Base-by-base conservation (phyloP, 805 yeast genomes). In the Maudiozyma saulgeensis region DNA sequence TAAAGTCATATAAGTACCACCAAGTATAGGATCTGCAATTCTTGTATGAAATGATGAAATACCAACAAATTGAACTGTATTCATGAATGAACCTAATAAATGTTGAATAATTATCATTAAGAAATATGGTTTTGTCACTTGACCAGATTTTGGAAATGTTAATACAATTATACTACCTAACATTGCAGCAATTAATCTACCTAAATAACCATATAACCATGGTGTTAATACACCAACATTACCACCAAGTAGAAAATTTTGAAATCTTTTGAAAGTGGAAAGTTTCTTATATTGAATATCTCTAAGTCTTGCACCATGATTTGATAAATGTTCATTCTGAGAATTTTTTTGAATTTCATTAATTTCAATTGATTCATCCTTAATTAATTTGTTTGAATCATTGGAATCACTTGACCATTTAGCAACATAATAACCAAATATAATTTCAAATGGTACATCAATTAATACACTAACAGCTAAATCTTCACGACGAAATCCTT, bases 1-100 rank as follows among this genome's bases (percentile, higher is more conserved):
- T 0, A 96, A 82, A 0, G 99, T 93, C 98, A 93, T 91, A 66
- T 93, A 93, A 0, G 99, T 93, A 1, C 99, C 99, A 16, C 99
- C 99, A 58, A 93, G 87, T 18, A 81, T 68, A 0, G 99, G 98
- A 63, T 93, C 99, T 1, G 99, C 96, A 48, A 93, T 86, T 57
- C 83, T 81, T 2, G 97, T 91, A 68, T 91, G 97, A 74, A 93
- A 93, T 0, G 98, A 95, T 61, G 89, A 84, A 41, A 93, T 80
- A 1, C 95, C 85, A 18, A 93, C 98, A 69, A 93, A 91, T 67
- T 91, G 98, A 49, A 93, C 82, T 0, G 99, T 93, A 6, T 89
- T 77, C 95, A 91, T 87, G 67, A 93, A 90, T 9, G 95, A 85
- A 16, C 95, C 87, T 35, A 87, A 63, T 28, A 91, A 73, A 67